Evolutionary conservation across 2,329 filamentous ascomycete species (phyloP).

Genomic region (Arthrobotrys conoides): DNA sequence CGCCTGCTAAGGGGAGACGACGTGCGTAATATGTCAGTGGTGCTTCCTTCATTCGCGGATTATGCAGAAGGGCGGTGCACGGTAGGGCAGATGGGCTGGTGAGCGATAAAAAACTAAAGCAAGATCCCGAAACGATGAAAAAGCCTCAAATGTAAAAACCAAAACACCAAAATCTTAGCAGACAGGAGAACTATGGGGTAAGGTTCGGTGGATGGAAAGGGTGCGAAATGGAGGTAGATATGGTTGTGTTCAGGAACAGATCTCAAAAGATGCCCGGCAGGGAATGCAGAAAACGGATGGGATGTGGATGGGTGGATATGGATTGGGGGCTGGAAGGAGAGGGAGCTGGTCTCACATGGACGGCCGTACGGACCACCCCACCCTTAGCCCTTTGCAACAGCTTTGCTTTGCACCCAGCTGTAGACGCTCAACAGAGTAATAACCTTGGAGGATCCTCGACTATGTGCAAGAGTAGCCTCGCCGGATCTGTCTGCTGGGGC

Average conservation of each 20-base stretch:
- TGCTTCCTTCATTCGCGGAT: constrained; percentile 42
- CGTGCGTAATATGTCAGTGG: constrained; percentile 54
- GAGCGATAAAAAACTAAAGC: constrained; percentile 52
- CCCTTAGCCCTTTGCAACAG: constrained; percentile 42
- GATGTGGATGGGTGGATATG: constrained; percentile 24
- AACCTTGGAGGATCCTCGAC: constrained; percentile 36
- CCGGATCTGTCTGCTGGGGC: constrained; percentile 58
- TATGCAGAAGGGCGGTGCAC: constrained; percentile 55
- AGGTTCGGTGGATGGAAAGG: constrained; percentile 20
- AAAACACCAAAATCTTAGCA: constrained; percentile 30
- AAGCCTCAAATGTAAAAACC: constrained; percentile 58
- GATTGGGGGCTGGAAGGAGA: constrained; percentile 57
- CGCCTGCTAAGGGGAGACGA: constrained; percentile 47
- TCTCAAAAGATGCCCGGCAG: constrained; percentile 43
- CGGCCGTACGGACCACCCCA: constrained; percentile 58
- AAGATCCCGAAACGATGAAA: constrained; percentile 53
- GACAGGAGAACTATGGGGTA: constrained; percentile 12
- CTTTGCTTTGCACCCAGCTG: constrained; percentile 13
- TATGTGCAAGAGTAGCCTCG: constrained; percentile 45
- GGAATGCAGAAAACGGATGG: constrained; percentile 55
- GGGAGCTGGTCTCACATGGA: constrained; percentile 53
- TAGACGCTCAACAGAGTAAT: constrained; percentile 36
- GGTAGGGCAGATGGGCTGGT: constrained; percentile 31
- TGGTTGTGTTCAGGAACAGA: constrained; percentile 60
- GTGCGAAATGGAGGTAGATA: constrained; percentile 54